Evolutionary conservation across 2,329 filamentous ascomycete genomes (phyloP), one percentile per base, ranked within the genome.

Genomic region (Sporothrix dimorphospora): DNA sequence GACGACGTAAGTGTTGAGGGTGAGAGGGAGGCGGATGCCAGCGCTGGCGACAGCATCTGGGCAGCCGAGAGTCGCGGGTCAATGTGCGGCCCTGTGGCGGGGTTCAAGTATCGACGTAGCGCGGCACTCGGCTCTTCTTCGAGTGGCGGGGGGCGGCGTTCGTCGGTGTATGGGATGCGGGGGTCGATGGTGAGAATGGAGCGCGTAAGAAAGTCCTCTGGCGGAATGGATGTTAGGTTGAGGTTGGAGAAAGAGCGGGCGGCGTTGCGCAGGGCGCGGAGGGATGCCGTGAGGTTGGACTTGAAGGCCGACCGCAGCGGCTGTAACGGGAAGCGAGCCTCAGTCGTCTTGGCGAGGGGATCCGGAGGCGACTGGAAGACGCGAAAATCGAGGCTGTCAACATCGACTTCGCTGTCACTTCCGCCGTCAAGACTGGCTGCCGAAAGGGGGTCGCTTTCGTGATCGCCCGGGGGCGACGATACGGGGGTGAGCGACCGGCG

Each of bases 151-250:
- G 90, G 90, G 75, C 89, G 86, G 66, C 88, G 87, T 80, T 92
- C 90, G 76, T 92, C 90, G 7, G 89, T 89, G 77, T 89, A 92
- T 1, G 89, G 89, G 21, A 91, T 88, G 70, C 86, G 85, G 27
- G 89, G 88, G 76, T 91, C 89, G 73, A 91, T 89, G 27, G 89
- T 89, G 70, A 92, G 84, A 76, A 92, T 89, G 45, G 89, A 91
- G 74, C 90, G 84, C 9, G 89, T 91, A 30, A 92, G 83, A 71
- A 91, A 87, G 78, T 91, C 89, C 77, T 91, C 89, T 2, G 89
- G 86, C 11, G 89, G 88, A 53, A 91, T 87, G 34, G 89, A 88
- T 1, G 90, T 84, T 65, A 90, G 85, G 74, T 89, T 90, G 74
- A 91, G 85, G 74, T 79, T 84, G 3, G 89, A 91, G 71, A 92